Base-by-base conservation (phyloP, 2,329 filamentous ascomycete species). In the Fusarium napiforme region DNA sequence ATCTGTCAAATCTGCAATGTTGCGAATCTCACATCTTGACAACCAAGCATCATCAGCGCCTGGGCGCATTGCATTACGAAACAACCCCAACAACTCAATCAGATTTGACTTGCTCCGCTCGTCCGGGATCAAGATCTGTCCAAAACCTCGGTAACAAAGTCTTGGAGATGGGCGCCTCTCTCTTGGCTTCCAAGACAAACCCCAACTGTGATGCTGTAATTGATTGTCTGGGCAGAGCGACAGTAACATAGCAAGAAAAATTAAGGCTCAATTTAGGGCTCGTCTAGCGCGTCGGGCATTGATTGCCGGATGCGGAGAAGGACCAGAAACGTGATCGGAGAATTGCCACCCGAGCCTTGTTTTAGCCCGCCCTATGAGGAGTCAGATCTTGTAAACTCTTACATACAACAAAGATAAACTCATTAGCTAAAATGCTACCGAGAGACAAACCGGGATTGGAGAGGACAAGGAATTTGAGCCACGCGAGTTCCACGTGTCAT, bases 401-500 rank as follows among this genome's bases (percentile, higher is more conserved):
- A 50, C 42, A 52, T 60, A 40, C 5, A 55, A 28, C 55, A 19
- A 58, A 45, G 32, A 58, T 49, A 30, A 19, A 36, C 19, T 21
- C n/a, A 47, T 58, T 58, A 47, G 40, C 55, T 58, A 58, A 58
- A 58, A 58, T 30, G 26, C 26, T 39, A 36, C 30, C 4, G 26
- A 26, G n/a, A 56, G 15, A 15, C 18, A 34, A 14, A 19, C 49
- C 5, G 8, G 49, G 34, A 36, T 50, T 11, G 1, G n/a, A 9
- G 9, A 19, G 2, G 30, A 1, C 15, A 43, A 9, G 14, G 16
- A 36, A 21, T 26, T 10, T 40, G 9, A 42, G 53, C 64, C 63
- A 67, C 64, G 63, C 40, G 63, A 28, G 11, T 47, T 67, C 63
- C 64, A 61, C 63, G 63, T 61, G 64, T 67, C 53, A 64, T 6